These are phyloP conservation scores for Monilinia vaccinii-corymbosi DNA, from an alignment of 2,329 filamentous ascomycete species.

Conservation along the genomic window DNA sequence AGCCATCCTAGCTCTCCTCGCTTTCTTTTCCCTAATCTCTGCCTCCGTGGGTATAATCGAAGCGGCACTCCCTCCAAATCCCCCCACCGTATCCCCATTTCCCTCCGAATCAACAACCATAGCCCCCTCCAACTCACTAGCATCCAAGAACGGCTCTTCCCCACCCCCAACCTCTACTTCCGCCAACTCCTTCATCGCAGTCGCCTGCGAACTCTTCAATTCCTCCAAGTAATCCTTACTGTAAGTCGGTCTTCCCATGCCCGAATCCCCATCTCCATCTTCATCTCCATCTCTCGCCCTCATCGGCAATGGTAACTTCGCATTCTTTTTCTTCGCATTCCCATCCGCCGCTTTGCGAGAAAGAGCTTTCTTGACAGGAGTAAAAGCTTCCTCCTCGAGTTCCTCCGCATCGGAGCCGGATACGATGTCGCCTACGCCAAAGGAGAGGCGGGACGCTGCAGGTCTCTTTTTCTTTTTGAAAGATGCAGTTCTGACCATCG, in stretches of 20 bases:
- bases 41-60: constrained; percentile 65
- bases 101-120: constrained; percentile 46
- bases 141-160: constrained; percentile 40
- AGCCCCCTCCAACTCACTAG: constrained; percentile 53
- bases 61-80: constrained; percentile 39
- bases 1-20: constrained; percentile 72
- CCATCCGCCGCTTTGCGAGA: constrained; percentile 58
- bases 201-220: constrained; percentile 76
- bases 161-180: constrained; percentile 38
- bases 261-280: constrained; percentile 31
- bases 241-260: constrained; percentile 55
- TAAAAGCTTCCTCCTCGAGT: constrained; percentile 43
- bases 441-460: constrained; percentile 60
- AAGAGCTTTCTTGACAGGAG: constrained; percentile 53
- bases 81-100: constrained; percentile 11
- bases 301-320: constrained; percentile 18
- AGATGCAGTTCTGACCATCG: constrained; percentile 38
- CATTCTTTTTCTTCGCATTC: constrained; percentile 49
- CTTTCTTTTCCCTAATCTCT: constrained; percentile 87
- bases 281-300: constrained; percentile 40
- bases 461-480: constrained; percentile 61
- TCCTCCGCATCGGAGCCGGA: constrained; percentile 45
- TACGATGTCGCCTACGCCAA: constrained; percentile 52
- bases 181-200: constrained; percentile 59
- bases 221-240: constrained; percentile 81